A percentile compares a stretch with the other conserved stretches of the same genome.
Conservation (phyloP, 208 protist genomes). For the Crithidia sp. region DNA sequence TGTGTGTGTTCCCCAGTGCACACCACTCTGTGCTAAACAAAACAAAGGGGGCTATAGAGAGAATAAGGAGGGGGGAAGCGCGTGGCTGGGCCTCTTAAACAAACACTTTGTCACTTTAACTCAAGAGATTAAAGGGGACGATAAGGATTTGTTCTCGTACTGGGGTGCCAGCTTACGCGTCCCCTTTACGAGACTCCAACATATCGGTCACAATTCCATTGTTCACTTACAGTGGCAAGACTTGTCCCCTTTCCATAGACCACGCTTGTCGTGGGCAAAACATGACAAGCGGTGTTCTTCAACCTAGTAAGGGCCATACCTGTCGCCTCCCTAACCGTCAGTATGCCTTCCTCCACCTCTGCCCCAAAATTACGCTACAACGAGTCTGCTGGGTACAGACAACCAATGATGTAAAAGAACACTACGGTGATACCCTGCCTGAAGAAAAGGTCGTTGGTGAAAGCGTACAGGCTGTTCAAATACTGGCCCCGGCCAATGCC, state of each 20-base stretch:
- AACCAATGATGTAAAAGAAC: neutral
- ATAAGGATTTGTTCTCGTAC: neutral
- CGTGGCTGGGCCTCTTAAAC: too few species aligned
- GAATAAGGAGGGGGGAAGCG: too few species aligned
- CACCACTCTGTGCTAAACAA: too few species aligned
- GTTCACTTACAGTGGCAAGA: slow-evolving; percentile 10
- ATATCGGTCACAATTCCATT: slow-evolving; percentile 4
- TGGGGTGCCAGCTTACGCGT: neutral
- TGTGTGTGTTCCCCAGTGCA: too few species aligned
- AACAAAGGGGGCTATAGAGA: too few species aligned
- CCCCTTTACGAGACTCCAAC: neutral
- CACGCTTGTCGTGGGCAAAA: neutral
- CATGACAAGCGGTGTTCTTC: neutral
- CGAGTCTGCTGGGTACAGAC: slow-evolving; percentile 3
- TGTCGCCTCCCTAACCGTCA: neutral
- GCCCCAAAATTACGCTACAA: slow-evolving; percentile 1
- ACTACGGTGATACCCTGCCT: neutral
- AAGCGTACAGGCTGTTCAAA: slow-evolving; percentile 10
- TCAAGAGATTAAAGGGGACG: neutral
- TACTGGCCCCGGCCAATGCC: slow-evolving; percentile 4
- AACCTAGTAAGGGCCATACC: neutral
- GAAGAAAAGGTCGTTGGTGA: slow-evolving; percentile 6
- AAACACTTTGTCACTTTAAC: neutral
- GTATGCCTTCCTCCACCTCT: neutral
- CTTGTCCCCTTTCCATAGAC: neutral